Evolutionary conservation across 345 rosid genomes (phyloP).

Genomic region (Psidium friedrichsthalianum): DNA sequence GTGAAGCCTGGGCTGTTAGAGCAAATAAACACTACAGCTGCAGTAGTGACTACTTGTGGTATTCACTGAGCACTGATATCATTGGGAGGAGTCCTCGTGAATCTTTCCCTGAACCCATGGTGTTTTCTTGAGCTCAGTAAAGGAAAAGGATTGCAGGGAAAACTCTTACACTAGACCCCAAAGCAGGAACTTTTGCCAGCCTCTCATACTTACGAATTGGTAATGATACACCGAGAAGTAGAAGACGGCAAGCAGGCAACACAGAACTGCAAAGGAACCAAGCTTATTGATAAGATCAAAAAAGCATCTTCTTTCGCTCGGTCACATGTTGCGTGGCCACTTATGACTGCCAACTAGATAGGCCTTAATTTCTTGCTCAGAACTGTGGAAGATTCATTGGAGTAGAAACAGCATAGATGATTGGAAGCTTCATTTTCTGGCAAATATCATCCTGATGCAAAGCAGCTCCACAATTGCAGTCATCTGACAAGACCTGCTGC

Average conservation of each 20-base stretch:
- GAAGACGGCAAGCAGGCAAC: neutral
- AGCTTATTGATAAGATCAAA: neutral
- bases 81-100: no score
- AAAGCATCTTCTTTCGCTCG: neutral
- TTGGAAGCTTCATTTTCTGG: neutral
- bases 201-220: neutral
- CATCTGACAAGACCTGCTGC: neutral
- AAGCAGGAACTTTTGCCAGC: neutral
- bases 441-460: neutral
- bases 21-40: constrained; percentile 84
- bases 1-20: constrained; percentile 61
- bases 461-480: neutral
- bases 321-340: neutral
- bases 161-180: neutral
- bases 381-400: neutral
- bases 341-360: neutral
- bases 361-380: neutral
- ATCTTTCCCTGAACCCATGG: constrained; percentile 7
- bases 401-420: neutral
- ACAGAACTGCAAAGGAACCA: neutral
- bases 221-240: constrained; percentile 1
- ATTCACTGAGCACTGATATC: constrained; percentile 76
- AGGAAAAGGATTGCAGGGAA: constrained; percentile 3
- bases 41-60: constrained; percentile 86
- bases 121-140: constrained; percentile 3